Conservation (phyloP, 306 rosid species). For the Vigna mungo region DNA sequence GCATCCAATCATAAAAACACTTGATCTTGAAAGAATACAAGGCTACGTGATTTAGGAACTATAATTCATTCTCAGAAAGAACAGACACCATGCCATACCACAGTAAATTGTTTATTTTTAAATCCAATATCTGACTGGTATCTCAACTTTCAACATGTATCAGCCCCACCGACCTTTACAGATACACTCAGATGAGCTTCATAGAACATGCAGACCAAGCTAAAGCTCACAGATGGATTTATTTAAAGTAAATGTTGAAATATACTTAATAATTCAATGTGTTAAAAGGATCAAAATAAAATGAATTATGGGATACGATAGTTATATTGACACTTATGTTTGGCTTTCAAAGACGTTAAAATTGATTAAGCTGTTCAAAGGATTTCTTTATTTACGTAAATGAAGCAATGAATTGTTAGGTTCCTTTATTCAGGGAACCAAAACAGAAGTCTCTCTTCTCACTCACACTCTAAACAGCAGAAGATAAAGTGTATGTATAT, state of each 20-base stretch:
- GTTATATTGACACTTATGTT: constrained; percentile 13
- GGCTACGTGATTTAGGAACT: constrained; percentile 15
- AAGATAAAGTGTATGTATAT: no score
- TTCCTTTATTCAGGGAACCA: no score
- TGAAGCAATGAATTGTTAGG: constrained; percentile 37
- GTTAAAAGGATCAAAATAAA: background rate
- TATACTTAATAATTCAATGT: constrained; percentile 12
- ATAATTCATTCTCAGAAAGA: constrained; percentile 28
- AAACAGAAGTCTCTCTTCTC: no score
- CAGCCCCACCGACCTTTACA: background rate
- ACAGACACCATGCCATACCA: constrained; percentile 3
- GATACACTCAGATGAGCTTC: background rate
- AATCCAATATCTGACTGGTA: background rate
- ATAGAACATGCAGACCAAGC: background rate
- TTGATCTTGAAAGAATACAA: constrained; percentile 2
- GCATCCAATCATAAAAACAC: constrained; percentile 27
- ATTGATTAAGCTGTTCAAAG: constrained; percentile 22
- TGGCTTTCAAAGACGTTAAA: constrained; percentile 14
- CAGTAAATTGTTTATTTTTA: background rate
- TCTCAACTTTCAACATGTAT: constrained; percentile 8
- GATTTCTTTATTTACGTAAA: constrained; percentile 32
- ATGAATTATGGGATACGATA: constrained; percentile 10
- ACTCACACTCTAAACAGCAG: no score
- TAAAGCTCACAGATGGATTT: constrained; percentile 6
- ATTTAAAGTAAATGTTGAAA: constrained; percentile 10